Percentiles rank a stretch among this genome's conserved stretches.
Evolutionary conservation across 2,329 filamentous ascomycete species (phyloP).

Genomic region (Calonectria pauciramosa): DNA sequence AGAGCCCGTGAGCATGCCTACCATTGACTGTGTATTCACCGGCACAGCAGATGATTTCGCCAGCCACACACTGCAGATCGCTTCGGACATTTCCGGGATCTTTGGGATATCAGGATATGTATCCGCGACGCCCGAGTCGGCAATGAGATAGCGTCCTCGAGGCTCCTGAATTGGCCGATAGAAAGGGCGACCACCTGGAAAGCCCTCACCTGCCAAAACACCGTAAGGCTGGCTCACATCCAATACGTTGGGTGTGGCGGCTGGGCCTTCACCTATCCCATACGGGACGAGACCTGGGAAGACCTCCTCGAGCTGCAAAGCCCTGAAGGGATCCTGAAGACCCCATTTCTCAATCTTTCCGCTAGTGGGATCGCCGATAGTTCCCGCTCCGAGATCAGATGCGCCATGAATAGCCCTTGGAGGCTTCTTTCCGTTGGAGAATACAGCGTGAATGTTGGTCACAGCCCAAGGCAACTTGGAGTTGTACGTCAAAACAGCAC

Average conservation of each 20-base stretch:
- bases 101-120: slow-evolving; percentile 82
- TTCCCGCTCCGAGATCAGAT: slow-evolving; percentile 82
- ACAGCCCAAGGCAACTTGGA: slow-evolving; percentile 85
- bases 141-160: slow-evolving; percentile 80
- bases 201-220: slow-evolving; percentile 87
- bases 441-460: slow-evolving; percentile 84
- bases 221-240: slow-evolving; percentile 90
- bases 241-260: slow-evolving; percentile 87
- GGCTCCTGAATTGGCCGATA: slow-evolving; percentile 82
- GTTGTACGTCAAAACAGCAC: slow-evolving; percentile 86
- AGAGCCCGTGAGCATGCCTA: slow-evolving; percentile 88
- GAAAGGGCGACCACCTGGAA: slow-evolving; percentile 84
- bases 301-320: slow-evolving; percentile 83
- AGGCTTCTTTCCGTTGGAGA: slow-evolving; percentile 78
- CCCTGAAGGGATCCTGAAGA: slow-evolving; percentile 79
- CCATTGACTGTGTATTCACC: slow-evolving; percentile 78
- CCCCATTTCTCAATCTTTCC: slow-evolving; percentile 88
- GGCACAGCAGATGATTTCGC: slow-evolving; percentile 84
- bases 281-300: slow-evolving; percentile 81
- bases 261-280: slow-evolving; percentile 83
- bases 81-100: slow-evolving; percentile 77
- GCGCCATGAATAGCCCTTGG: slow-evolving; percentile 88
- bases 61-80: slow-evolving; percentile 87
- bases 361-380: slow-evolving; percentile 82
- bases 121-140: slow-evolving; percentile 71